These are phyloP conservation scores for Calycina herbarum DNA, from an alignment of 2,329 filamentous ascomycete species.

Conservation along the genomic window DNA sequence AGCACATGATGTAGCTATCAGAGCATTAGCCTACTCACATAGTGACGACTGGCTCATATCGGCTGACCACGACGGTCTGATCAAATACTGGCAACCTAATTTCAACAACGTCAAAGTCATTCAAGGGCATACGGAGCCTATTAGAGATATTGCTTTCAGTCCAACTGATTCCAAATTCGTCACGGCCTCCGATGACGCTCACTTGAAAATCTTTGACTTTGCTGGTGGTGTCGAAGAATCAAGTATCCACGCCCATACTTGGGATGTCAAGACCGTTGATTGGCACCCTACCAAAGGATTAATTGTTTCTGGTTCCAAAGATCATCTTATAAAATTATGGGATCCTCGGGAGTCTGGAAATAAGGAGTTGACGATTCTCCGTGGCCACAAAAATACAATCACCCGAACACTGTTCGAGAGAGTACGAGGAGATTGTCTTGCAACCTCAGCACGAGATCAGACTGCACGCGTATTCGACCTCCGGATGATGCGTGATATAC, in stretches of 20 bases:
- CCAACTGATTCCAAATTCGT: slow-evolving; percentile 96
- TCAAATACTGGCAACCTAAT: slow-evolving; percentile 99
- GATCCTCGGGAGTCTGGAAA: slow-evolving; percentile 64
- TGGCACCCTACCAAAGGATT: slow-evolving; percentile 97
- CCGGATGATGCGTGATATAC: slow-evolving; percentile 97
- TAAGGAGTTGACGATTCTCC: slow-evolving; percentile 73
- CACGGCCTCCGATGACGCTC: slow-evolving; percentile 91
- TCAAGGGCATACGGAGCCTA: slow-evolving; percentile 83
- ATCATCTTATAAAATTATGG: slow-evolving; percentile 97
- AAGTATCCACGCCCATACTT: slow-evolving; percentile 87
- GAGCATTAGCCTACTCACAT: slow-evolving; percentile 84
- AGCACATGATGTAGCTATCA: slow-evolving; percentile 86
- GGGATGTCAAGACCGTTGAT: slow-evolving; percentile 96
- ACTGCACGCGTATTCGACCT: slow-evolving; percentile 92
- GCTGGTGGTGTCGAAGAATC: slow-evolving; percentile 81
- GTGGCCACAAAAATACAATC: slow-evolving; percentile 96
- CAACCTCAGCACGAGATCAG: slow-evolving; percentile 90
- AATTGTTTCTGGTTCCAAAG: slow-evolving; percentile 93
- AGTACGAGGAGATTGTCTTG: slow-evolving; percentile 78
- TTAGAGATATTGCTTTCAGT: slow-evolving; percentile 88
- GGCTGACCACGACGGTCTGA: slow-evolving; percentile 88
- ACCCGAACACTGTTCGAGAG: slow-evolving; percentile 90
- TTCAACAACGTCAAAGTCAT: slow-evolving; percentile 99
- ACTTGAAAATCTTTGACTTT: slow-evolving; percentile 95
- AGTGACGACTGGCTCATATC: slow-evolving; percentile 97